Conservation (phyloP, 2,329 filamentous ascomycete species). For the Metarhizium robertsii region DNA sequence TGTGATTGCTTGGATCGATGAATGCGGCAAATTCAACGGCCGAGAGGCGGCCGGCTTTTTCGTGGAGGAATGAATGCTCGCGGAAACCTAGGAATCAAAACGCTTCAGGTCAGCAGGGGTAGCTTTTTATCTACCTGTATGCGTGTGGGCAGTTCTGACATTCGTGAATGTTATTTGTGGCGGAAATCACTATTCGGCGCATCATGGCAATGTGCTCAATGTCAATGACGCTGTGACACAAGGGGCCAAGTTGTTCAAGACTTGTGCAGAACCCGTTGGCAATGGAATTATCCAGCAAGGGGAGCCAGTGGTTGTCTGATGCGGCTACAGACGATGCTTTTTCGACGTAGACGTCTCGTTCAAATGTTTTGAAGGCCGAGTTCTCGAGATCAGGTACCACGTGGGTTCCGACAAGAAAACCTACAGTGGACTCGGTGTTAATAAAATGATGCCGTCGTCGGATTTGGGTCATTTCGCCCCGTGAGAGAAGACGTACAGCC, state of each 20-base stretch:
- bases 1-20: no score
- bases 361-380: constrained; percentile 17
- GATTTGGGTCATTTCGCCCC: no score
- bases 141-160: no score
- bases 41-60: no score
- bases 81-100: no score
- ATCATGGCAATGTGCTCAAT: constrained; percentile 19
- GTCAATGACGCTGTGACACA: constrained; percentile 23
- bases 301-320: constrained; percentile 1
- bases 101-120: no score
- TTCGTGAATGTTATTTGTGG: constrained; percentile 11
- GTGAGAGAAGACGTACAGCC: constrained; percentile 19
- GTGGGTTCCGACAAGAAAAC: constrained; percentile 17
- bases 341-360: constrained; percentile 17
- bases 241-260: constrained; percentile 16
- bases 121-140: no score
- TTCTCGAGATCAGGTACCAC: constrained; percentile 10
- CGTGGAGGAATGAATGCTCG: no score
- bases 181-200: constrained; percentile 8
- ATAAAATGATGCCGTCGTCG: no score
- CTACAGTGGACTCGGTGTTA: constrained; percentile 3
- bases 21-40: no score
- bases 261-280: constrained; percentile 19
- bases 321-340: constrained; percentile 15
- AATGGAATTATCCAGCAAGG: constrained; percentile 10